These are phyloP conservation scores for Lenwebbia sp. DNA, from an alignment of 345 rosid species.

Conservation along the genomic window DNA sequence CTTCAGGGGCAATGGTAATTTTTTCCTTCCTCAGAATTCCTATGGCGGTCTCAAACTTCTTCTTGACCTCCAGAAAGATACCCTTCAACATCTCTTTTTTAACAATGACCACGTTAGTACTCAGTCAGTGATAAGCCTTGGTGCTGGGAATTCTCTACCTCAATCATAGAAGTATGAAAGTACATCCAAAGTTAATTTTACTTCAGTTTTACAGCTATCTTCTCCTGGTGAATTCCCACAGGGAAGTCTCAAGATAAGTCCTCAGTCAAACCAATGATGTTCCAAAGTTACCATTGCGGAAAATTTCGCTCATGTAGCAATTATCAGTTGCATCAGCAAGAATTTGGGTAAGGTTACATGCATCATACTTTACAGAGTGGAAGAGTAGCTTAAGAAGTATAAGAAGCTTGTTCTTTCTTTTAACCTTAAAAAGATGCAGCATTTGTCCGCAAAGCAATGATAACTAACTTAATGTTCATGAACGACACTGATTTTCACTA, in stretches of 20 bases:
- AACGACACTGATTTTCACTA: not conserved
- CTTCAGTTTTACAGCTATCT: not conserved
- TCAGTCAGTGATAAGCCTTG: not conserved
- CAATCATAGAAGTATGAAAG: not conserved
- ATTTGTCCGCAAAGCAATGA: not conserved
- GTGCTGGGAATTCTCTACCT: not conserved
- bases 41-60: slow-evolving; percentile 70
- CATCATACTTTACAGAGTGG: not conserved
- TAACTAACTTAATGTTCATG: not conserved
- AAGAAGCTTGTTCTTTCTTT: not conserved
- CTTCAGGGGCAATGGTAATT: slow-evolving; percentile 82
- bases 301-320: not conserved
- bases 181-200: not conserved
- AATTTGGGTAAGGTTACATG: not conserved
- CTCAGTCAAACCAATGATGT: not conserved
- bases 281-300: not conserved
- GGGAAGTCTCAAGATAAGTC: not conserved
- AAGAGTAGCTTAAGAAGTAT: not conserved
- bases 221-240: not conserved
- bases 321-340: not conserved
- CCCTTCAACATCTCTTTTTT: slow-evolving; percentile 81
- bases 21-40: slow-evolving; percentile 81
- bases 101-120: slow-evolving; percentile 1
- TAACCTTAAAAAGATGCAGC: not conserved
- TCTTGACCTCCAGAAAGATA: slow-evolving; percentile 76